Evolutionary conservation across 75 land plant genomes (phyloP).

Genomic region (Selaginella moellendorffii): DNA sequence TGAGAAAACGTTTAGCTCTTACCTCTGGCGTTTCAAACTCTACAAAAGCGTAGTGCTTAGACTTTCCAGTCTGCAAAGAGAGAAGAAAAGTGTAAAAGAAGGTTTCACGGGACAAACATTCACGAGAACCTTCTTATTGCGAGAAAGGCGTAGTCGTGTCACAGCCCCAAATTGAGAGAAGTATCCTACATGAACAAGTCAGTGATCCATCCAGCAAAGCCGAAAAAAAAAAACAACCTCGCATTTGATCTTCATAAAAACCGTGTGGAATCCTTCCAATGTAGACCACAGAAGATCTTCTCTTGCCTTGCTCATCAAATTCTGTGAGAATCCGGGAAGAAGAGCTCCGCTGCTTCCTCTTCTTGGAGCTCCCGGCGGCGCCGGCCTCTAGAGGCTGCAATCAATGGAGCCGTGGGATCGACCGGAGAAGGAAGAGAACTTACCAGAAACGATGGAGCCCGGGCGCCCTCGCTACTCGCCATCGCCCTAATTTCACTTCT

Average conservation of each 20-base stretch:
- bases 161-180: constrained; percentile 74
- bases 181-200: background rate
- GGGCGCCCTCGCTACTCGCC: background rate
- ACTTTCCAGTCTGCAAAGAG: constrained; percentile 63
- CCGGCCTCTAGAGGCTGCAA: background rate
- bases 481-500: too few species aligned
- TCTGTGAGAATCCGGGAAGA: background rate
- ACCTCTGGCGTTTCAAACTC: constrained; percentile 79
- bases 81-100: background rate
- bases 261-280: constrained; percentile 90
- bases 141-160: constrained; percentile 49
- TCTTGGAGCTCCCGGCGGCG: background rate
- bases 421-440: background rate
- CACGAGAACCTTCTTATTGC: constrained; percentile 64
- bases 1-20: background rate
- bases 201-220: too few species aligned
- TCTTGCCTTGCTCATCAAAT: background rate
- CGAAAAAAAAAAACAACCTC: too few species aligned
- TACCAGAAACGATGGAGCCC: background rate
- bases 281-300: constrained; percentile 40
- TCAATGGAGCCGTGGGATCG: background rate
- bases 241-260: constrained; percentile 84
- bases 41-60: constrained; percentile 83
- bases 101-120: background rate
- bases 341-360: background rate